Evolutionary conservation across 108 stramenopile genomes (phyloP).

Genomic region (Conticribra guillardii): DNA sequence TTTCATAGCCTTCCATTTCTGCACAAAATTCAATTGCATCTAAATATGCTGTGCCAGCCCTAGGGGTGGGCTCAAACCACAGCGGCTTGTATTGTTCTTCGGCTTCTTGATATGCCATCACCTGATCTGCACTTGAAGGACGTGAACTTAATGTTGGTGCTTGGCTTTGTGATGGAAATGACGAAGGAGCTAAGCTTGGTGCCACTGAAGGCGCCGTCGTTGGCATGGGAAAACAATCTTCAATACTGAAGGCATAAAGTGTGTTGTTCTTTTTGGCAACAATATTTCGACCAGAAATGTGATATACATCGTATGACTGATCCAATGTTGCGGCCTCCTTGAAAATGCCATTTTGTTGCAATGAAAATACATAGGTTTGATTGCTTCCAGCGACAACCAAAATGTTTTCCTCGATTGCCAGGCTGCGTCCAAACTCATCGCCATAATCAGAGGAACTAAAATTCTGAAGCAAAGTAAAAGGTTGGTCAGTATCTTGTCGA

Average conservation of each 20-base stretch:
- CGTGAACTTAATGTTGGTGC: too few relatives aligned
- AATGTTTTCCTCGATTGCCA: constrained; percentile 15
- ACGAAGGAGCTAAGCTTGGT: too few relatives aligned
- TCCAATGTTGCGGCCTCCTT: constrained; percentile 10
- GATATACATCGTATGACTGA: constrained; percentile 12
- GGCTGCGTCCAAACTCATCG: constrained; percentile 13
- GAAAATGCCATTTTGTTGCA: constrained; percentile 5
- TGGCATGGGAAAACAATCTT: constrained; percentile 22
- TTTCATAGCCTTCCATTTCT: too few relatives aligned
- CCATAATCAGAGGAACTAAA: constrained; percentile 20
- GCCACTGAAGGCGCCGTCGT: not conserved
- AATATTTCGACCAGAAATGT: constrained; percentile 18
- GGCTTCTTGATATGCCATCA: too few relatives aligned
- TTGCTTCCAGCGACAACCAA: constrained; percentile 32
- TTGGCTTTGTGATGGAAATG: too few relatives aligned
- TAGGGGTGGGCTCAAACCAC: too few relatives aligned
- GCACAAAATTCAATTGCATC: too few relatives aligned
- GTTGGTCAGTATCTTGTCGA: not conserved
- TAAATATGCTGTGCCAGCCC: too few relatives aligned
- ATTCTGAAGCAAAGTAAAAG: constrained; percentile 4
- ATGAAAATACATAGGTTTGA: constrained; percentile 23
- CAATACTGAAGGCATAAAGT: constrained; percentile 10
- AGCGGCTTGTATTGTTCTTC: too few relatives aligned
- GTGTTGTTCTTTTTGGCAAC: constrained; percentile 12
- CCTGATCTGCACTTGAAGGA: too few relatives aligned